Base-by-base conservation (phyloP, 148 eudicot genomes). In the Bassia scoparia region DNA sequence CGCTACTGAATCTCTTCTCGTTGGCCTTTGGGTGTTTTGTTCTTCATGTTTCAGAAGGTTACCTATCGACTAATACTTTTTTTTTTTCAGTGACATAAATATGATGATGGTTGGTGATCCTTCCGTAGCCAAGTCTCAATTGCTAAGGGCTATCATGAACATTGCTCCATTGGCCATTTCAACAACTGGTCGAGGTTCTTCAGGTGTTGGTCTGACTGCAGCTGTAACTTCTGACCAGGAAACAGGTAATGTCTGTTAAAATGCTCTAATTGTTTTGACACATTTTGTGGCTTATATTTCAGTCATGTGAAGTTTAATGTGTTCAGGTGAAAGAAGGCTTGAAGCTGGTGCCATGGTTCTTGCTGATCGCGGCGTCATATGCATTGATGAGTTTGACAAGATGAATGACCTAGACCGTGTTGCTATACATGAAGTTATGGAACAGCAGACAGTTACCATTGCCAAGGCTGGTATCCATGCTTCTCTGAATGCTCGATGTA, bases 71-170 rank as follows among this genome's bases (percentile, higher is more conserved):
- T 29, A 24, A 52, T 7, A 17, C 17, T 7, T 50, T 23, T 70
- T 41, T 56, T 5, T 78, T 49, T 67, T 29, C 73, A 96, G 99
- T 59, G 99, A 96, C 79, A 96, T 96, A 79, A 96, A 96, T 85
- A 92, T 96, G 99, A 96, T 96, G 99, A 96, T 96, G 99, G 99
- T 96, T 83, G 99, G 99, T 74, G 99, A 96, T 82, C 99, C 99
- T 69, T 96, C 99, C 76, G 99, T 96, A 75, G 99, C 99, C 69
- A 96, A 96, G 80, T 92, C 99, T 74, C 99, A 96, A 83, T 81
- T 96, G 64, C 86, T 96, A 61, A 85, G 99, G 84, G 99, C 97
- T 74, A 96, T 96, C 53, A 92, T 96, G 90, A 96, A 96, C 69
- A 92, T 96, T 73, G 99, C 99, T 76, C 99, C 99, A 38, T 82